A percentile compares a stretch with the other conserved stretches of the same genome.
phyloP scores from a whole-genome alignment of 1,139 yeast species.

The Meyerozyma sp. region DNA sequence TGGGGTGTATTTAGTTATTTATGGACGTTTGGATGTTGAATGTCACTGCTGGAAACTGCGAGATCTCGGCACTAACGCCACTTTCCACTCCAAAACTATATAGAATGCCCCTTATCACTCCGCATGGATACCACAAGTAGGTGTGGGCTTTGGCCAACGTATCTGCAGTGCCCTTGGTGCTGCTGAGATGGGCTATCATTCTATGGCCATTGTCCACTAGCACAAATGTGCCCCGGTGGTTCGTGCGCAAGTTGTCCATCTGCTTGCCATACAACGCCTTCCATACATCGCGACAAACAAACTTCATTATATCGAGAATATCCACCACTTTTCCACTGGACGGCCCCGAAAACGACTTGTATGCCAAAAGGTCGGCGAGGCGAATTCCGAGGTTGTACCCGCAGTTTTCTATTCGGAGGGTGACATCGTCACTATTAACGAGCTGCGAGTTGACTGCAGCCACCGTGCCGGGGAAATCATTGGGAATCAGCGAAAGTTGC shows the following conservation, averaged over 20 bases:
- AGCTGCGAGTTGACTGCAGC: constrained; percentile 30
- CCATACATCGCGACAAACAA: constrained; percentile 92
- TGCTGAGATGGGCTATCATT: constrained; percentile 51
- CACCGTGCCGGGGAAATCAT: constrained; percentile 41
- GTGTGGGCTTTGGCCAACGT: constrained; percentile 44
- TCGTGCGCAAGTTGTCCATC: constrained; percentile 87
- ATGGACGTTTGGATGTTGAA: constrained; percentile 65
- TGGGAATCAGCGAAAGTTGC: constrained; percentile 17
- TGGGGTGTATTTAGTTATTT: constrained; percentile 15
- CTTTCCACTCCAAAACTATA: constrained; percentile 67
- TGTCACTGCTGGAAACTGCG: constrained; percentile 59
- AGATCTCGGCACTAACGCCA: constrained; percentile 62
- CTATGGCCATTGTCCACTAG: constrained; percentile 64
- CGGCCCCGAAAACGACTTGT: constrained; percentile 43
- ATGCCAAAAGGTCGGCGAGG: constrained; percentile 66
- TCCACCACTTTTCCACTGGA: constrained; percentile 45
- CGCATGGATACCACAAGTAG: constrained; percentile 78
- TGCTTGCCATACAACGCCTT: constrained; percentile 72
- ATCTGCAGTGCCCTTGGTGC: constrained; percentile 43
- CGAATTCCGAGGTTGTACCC: constrained; percentile 77
- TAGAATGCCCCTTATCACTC: constrained; percentile 76
- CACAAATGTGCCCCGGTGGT: constrained; percentile 84
- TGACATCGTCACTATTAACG: constrained; percentile 46
- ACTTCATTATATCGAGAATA: constrained; percentile 79
- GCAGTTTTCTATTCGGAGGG: constrained; percentile 56